Conservation (phyloP, 371 early-diverging fungal genomes). For the Entomophthora muscae region DNA sequence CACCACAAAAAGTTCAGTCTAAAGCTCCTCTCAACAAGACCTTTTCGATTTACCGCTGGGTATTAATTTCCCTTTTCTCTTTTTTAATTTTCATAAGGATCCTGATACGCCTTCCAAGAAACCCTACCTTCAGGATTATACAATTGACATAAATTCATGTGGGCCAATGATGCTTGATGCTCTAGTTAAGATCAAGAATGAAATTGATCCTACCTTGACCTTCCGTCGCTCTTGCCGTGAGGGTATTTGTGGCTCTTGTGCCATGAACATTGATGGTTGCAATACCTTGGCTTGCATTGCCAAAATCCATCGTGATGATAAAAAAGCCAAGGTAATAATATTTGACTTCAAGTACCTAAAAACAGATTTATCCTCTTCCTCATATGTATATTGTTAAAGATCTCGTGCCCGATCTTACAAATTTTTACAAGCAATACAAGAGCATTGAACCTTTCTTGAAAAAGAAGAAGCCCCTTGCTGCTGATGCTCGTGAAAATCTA, state of each 20-base stretch:
- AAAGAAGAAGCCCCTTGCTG: constrained; percentile 50
- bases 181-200: constrained; percentile 89
- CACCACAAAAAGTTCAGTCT: neutral
- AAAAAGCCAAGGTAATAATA: constrained; percentile 19
- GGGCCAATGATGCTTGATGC: constrained; percentile 94
- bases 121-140: constrained; percentile 72
- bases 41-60: constrained; percentile 63
- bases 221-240: constrained; percentile 47
- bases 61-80: constrained; percentile 37
- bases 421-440: constrained; percentile 94
- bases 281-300: constrained; percentile 89
- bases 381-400: constrained; percentile 85
- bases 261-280: constrained; percentile 90
- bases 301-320: constrained; percentile 54
- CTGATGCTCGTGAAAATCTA: constrained; percentile 61
- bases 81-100: constrained; percentile 31
- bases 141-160: constrained; percentile 72
- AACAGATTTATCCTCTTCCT: constrained; percentile 89
- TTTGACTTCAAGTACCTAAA: constrained; percentile 55
- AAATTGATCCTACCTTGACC: constrained; percentile 83
- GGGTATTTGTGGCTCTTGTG: constrained; percentile 90
- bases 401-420: constrained; percentile 77
- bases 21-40: constrained; percentile 28
- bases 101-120: constrained; percentile 80
- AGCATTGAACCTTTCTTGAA: constrained; percentile 87